Base-by-base conservation (phyloP, 2,329 filamentous ascomycete species). In the Xylariales sp. region DNA sequence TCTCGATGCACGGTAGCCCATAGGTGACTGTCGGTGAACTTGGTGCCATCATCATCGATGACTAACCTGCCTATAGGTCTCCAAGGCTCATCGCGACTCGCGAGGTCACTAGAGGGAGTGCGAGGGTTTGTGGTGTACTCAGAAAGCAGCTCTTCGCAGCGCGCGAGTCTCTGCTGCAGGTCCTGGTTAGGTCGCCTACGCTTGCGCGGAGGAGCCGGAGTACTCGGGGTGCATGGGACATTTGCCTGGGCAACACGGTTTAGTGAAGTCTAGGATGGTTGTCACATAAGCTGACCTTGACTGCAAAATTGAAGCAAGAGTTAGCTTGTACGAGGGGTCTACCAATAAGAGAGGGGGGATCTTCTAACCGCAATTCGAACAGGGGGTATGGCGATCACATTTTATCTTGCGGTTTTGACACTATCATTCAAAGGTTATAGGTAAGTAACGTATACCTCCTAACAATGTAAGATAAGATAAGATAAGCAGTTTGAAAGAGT, bases 361-460 rank as follows among this genome's bases (percentile, higher is more conserved):
- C 12, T 52, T 34, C 67, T 68, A 50, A 71, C 69, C 78, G 71
- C 87, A 89, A 72, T 89, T 89, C 65, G 86, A 84, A 73, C 87
- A 89, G 3, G 87, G 87, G 48, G 84, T 87, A 49, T 83, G 84
- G 68, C 87, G 83, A 73, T 89, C 86, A 77, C 87, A 89, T 76
- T 87, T 88, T 78, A 89, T 89, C 79, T 89, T 89, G 73, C 87
- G 84, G 74, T 86, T 85, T 75, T 89, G 87, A 74, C 87, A 89
- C 72, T 72, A 58, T 57, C 1, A 39, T 28, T 49, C 46, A 9
- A 28, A 30, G 32, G 8, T 8, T 50, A 45, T 60, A 49, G 59
- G 63, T 55, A 39, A 62, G 65, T 52, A 45, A 23, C 1, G 23
- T 23, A 23, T 23, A 23, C 23, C 23, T 23, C 23, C 23, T 23